Percentiles rank a stretch among this genome's conserved stretches.
Evolutionary conservation across 768 basidiomycete genomes (phyloP).

Genomic region (Hemileccinum impolitum): DNA sequence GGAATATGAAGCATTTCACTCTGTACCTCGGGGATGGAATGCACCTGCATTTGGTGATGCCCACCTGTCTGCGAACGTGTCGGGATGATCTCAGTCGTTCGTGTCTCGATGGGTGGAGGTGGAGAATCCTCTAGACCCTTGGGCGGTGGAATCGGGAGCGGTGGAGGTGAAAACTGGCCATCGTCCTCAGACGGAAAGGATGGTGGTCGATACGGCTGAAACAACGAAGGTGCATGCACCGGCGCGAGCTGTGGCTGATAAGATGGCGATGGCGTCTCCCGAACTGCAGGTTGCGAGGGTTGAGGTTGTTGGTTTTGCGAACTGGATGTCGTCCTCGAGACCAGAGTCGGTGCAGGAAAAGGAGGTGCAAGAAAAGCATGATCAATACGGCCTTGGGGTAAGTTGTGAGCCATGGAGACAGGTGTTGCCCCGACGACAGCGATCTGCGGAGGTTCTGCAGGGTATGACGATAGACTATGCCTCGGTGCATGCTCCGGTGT

Average conservation of each 20-base stretch:
- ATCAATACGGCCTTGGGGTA: constrained; percentile 25
- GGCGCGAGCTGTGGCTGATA: constrained; percentile 16
- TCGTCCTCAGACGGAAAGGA: constrained; percentile 16
- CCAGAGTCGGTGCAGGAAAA: constrained; percentile 25
- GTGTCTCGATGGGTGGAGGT: constrained; percentile 19
- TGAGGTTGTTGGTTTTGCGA: constrained; percentile 20
- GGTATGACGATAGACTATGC: constrained; percentile 10
- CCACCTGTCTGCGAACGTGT: constrained; percentile 14
- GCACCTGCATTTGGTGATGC: neutral
- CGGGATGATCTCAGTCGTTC: constrained; percentile 25
- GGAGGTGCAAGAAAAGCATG: constrained; percentile 25
- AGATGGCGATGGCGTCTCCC: constrained; percentile 4
- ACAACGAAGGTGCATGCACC: constrained; percentile 21
- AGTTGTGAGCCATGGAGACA: constrained; percentile 11
- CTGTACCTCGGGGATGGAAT: constrained; percentile 13
- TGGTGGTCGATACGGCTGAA: constrained; percentile 22
- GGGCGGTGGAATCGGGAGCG: constrained; percentile 29
- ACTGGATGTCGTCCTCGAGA: constrained; percentile 22
- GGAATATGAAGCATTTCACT: constrained; percentile 27
- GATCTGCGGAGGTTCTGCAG: constrained; percentile 27
- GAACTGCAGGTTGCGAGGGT: constrained; percentile 12
- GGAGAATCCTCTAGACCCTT: constrained; percentile 22
- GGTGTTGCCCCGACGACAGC: constrained; percentile 32
- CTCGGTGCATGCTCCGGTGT: constrained; percentile 17
- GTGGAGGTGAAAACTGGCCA: constrained; percentile 27